These are phyloP conservation scores for Chlamydomonas reinhardtii DNA, from an alignment of 163 green algal species.

Conservation along the genomic window DNA sequence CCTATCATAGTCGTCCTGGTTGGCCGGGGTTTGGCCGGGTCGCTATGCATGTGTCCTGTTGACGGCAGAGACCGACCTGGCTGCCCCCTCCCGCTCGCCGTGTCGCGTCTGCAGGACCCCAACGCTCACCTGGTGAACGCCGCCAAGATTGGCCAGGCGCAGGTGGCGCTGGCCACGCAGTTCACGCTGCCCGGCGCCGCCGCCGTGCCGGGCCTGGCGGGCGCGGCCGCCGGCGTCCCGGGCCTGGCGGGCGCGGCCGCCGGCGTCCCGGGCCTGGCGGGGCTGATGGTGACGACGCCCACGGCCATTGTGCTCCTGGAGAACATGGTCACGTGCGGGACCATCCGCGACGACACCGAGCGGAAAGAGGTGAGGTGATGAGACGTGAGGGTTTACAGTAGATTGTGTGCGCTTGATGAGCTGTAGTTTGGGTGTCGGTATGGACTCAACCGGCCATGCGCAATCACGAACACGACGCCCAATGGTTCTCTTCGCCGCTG, in stretches of 20 bases:
- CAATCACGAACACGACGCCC: no score
- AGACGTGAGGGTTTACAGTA: no score
- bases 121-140: slow-evolving; percentile 7
- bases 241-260: background rate
- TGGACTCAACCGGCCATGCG: no score
- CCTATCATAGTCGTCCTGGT: no score
- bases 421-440: no score
- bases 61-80: no score
- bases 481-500: no score
- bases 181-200: slow-evolving; percentile 2
- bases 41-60: no score
- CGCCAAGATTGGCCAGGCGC: slow-evolving; percentile 57
- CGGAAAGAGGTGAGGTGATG: slow-evolving; percentile 44
- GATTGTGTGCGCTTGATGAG: no score
- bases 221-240: background rate
- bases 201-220: slow-evolving; percentile 47
- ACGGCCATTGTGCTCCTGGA: slow-evolving; percentile 77
- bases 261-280: background rate
- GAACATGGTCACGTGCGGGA: slow-evolving; percentile 64
- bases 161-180: slow-evolving; percentile 21
- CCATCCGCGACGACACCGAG: slow-evolving; percentile 46
- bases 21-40: no score
- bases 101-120: background rate
- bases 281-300: slow-evolving; percentile 32
- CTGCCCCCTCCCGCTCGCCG: no score